Evolutionary conservation across 768 basidiomycete species (phyloP).

Genomic region (Boletus eberwhitei): DNA sequence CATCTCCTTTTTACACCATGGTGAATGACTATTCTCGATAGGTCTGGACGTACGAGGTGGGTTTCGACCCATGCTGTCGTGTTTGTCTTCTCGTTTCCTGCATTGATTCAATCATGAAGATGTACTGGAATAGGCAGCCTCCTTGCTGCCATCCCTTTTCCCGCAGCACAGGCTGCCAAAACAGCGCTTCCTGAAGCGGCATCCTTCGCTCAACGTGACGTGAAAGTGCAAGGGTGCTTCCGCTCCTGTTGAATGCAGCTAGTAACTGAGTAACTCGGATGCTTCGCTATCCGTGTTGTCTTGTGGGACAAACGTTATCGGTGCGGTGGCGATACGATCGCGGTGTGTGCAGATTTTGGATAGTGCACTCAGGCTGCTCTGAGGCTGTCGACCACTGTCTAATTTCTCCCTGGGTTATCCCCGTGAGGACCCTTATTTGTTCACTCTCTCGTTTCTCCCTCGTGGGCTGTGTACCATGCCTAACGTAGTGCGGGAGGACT

Average conservation of each 20-base stretch:
- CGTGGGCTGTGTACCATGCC: conserved; percentile 66
- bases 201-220: conserved; percentile 11
- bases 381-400: not conserved
- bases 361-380: not conserved
- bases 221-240: conserved; percentile 19
- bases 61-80: conserved; percentile 2
- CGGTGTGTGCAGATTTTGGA: conserved; percentile 1
- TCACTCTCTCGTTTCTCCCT: conserved; percentile 44
- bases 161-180: conserved; percentile 16
- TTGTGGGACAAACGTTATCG: not conserved
- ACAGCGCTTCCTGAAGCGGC: conserved; percentile 8
- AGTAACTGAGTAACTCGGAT: not conserved
- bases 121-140: conserved; percentile 16
- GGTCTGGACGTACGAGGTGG: conserved; percentile 44
- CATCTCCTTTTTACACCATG: conserved; percentile 43
- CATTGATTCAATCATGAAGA: conserved; percentile 10
- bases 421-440: not conserved
- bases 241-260: conserved; percentile 18
- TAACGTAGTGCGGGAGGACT: conserved; percentile 78
- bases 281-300: conserved; percentile 8
- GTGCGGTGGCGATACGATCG: conserved; percentile 13
- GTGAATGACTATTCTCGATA: conserved; percentile 56
- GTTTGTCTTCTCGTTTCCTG: conserved; percentile 8
- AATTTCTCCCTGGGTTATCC: not conserved
- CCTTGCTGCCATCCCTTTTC: conserved; percentile 6